Conservation (phyloP, 345 rosid species). For the Hibiscus mutabilis region DNA sequence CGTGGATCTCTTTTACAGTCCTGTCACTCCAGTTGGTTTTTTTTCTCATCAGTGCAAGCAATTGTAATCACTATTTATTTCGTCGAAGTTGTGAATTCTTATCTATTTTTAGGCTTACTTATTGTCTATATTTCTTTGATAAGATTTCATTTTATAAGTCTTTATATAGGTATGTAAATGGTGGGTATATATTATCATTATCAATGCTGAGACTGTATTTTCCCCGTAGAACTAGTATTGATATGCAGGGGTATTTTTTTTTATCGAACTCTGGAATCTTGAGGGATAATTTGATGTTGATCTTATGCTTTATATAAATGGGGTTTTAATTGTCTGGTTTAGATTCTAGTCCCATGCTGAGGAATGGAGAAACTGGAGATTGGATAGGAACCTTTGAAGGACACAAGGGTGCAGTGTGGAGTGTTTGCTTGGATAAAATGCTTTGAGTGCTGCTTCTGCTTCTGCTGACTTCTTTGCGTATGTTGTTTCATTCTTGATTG, state of each 20-base stretch:
- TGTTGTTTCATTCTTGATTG: constrained; percentile 11
- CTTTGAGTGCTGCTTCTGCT: constrained; percentile 84
- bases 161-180: no score
- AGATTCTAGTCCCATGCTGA: constrained; percentile 96
- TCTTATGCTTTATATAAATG: background rate
- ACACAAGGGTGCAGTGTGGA: constrained; percentile 98
- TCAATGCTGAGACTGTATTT: background rate
- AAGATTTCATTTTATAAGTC: background rate
- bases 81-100: background rate
- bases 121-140: background rate
- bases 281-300: background rate
- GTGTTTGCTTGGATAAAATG: constrained; percentile 83
- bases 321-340: constrained; percentile 2
- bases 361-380: constrained; percentile 99
- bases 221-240: background rate
- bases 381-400: constrained; percentile 99
- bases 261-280: no score
- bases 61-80: constrained; percentile 30
- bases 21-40: constrained; percentile 77
- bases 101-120: background rate
- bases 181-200: background rate
- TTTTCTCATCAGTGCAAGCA: constrained; percentile 80
- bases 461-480: constrained; percentile 97
- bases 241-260: background rate
- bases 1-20: constrained; percentile 69